phyloP scores from a whole-genome alignment of 1,139 yeast genomes.

The Scheffersomyces segobiensis region DNA sequence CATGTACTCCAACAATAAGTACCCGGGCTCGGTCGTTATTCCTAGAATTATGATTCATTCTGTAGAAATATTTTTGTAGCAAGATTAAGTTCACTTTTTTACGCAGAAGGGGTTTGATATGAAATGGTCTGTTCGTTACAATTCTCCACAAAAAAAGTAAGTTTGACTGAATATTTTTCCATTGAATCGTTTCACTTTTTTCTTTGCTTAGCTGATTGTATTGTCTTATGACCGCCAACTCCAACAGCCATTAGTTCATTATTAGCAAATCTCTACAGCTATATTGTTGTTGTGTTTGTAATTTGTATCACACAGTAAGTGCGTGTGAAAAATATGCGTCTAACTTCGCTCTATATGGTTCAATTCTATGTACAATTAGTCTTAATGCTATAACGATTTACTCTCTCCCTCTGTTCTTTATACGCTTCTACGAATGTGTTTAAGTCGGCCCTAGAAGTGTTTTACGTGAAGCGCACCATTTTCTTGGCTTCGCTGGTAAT shows the following conservation, averaged over 20 bases:
- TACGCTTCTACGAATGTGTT: background rate
- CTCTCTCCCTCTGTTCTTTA: background rate
- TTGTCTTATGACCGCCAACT: too few relatives aligned
- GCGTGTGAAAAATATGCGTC: conserved; percentile 3
- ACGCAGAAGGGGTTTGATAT: background rate
- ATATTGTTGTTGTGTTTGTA: background rate
- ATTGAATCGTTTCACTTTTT: background rate
- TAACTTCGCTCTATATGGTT: background rate
- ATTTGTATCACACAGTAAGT: background rate
- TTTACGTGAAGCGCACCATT: conserved; percentile 6
- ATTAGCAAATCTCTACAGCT: background rate
- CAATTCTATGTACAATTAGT: background rate
- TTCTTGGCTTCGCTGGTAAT: conserved; percentile 1
- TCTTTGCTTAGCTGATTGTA: too few relatives aligned
- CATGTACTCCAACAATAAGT: background rate
- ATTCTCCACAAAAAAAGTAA: background rate
- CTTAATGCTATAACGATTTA: background rate
- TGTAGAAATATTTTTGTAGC: background rate
- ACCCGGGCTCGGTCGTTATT: background rate
- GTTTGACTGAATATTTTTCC: background rate
- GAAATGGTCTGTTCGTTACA: background rate
- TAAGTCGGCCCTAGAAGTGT: background rate
- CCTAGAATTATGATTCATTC: background rate
- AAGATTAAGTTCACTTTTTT: background rate
- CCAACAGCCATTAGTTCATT: background rate